Conservation (phyloP, 2,329 filamentous ascomycete genomes). For the Fusarium sulawesiense region DNA sequence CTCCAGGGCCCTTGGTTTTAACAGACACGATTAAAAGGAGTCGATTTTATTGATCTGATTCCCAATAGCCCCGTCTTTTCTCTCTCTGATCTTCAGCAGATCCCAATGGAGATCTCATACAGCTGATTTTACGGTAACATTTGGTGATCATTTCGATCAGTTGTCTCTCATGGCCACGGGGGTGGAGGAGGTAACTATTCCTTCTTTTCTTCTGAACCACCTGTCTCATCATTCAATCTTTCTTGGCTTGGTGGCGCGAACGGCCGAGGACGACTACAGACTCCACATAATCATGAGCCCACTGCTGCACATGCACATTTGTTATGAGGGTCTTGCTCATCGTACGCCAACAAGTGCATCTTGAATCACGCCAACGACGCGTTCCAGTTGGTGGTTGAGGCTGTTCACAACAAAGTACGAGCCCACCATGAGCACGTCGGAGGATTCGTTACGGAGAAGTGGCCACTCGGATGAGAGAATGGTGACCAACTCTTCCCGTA, state of each 20-base stretch:
- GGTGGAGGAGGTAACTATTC: constrained; percentile 17
- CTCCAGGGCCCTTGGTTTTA: constrained; percentile 35
- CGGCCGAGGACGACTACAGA: constrained; percentile 12
- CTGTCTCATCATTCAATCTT: constrained; percentile 1
- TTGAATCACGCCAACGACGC: constrained; percentile 24
- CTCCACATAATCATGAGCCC: constrained; percentile 34
- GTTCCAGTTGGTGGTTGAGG: constrained; percentile 38
- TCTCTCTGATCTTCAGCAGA: constrained; percentile 25
- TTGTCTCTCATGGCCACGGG: constrained; percentile 14
- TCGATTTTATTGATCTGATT: constrained; percentile 17
- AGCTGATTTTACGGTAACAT: not conserved
- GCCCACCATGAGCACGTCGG: constrained; percentile 33
- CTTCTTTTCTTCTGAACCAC: constrained; percentile 19
- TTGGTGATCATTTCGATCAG: not conserved
- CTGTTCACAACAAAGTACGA: constrained; percentile 31
- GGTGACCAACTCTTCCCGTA: constrained; percentile 34
- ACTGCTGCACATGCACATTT: constrained; percentile 27
- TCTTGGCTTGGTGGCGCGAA: constrained; percentile 38
- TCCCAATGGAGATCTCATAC: constrained; percentile 22
- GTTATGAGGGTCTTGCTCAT: constrained; percentile 29
- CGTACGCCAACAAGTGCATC: constrained; percentile 28
- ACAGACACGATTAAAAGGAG: constrained; percentile 33
- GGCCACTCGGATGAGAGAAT: constrained; percentile 38
- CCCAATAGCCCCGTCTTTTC: constrained; percentile 1
- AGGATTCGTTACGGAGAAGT: constrained; percentile 10